These are phyloP conservation scores for Rhododendron vialii DNA, from an alignment of 148 eudicot species.

Conservation along the genomic window DNA sequence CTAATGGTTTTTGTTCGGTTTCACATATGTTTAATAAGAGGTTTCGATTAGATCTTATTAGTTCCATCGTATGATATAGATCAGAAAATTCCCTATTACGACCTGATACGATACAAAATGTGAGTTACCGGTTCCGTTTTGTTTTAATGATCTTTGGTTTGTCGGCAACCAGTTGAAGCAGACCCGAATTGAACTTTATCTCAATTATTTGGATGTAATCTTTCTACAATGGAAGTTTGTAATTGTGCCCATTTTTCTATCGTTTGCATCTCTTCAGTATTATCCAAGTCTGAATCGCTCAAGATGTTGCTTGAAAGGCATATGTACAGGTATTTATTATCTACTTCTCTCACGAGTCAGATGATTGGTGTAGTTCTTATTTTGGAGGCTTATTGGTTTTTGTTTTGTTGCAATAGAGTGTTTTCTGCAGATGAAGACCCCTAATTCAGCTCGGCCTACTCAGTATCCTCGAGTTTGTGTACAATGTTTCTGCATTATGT, in stretches of 20 bases:
- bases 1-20: background rate
- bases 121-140: background rate
- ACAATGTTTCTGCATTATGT: background rate
- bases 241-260: constrained; percentile 14
- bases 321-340: constrained; percentile 75
- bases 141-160: background rate
- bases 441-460: constrained; percentile 89
- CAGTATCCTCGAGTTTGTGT: constrained; percentile 68
- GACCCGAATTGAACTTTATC: background rate
- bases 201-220: background rate
- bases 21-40: background rate
- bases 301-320: constrained; percentile 97
- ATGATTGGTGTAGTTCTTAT: background rate
- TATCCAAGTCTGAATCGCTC: constrained; percentile 98
- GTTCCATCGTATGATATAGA: background rate
- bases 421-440: constrained; percentile 98
- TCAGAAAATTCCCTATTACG: background rate
- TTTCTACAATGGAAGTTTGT: constrained; percentile 6
- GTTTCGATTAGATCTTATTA: background rate
- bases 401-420: constrained; percentile 58
- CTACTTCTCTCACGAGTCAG: background rate
- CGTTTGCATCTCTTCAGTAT: constrained; percentile 41
- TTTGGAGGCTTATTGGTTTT: background rate
- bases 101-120: background rate
- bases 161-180: background rate